phyloP scores from a whole-genome alignment of 192 early-diverging fungal species.

The Coemansia sp. region DNA sequence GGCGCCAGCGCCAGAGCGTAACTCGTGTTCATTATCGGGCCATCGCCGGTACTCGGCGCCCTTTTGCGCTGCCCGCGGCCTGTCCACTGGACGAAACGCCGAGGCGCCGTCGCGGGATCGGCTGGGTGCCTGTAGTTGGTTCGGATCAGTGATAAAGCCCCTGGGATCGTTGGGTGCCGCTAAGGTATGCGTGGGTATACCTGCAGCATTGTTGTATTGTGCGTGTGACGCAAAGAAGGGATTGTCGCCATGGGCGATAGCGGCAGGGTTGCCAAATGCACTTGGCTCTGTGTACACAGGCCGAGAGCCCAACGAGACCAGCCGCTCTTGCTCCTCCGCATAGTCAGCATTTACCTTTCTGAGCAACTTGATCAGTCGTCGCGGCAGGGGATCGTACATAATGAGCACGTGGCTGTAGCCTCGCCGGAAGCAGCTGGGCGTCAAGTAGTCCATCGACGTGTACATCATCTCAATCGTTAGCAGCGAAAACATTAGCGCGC shows the following conservation, averaged over 20 bases:
- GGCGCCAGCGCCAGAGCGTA: neutral
- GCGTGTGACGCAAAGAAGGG: neutral
- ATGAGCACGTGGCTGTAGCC: slow-evolving; percentile 46
- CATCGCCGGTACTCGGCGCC: slow-evolving; percentile 1
- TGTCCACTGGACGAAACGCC: neutral
- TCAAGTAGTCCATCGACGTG: slow-evolving; percentile 58
- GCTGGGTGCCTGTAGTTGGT: neutral
- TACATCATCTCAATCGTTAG: slow-evolving; percentile 58
- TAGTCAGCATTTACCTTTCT: slow-evolving; percentile 41
- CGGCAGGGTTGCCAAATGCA: neutral
- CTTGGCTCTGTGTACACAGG: slow-evolving; percentile 4
- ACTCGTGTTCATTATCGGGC: neutral
- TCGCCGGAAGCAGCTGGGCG: slow-evolving; percentile 46
- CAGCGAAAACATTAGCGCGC: slow-evolving; percentile 55
- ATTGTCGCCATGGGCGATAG: neutral
- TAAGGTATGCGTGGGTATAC: neutral
- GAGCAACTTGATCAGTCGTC: slow-evolving; percentile 36
- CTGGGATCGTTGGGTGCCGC: neutral
- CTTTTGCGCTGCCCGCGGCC: neutral
- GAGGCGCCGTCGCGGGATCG: neutral
- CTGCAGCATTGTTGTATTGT: neutral
- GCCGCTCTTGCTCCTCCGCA: slow-evolving; percentile 42
- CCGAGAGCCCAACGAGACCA: slow-evolving; percentile 25
- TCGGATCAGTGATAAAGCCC: slow-evolving; percentile 1
- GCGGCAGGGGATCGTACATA: slow-evolving; percentile 47